These are phyloP conservation scores for Globisporangium radiosum DNA, from an alignment of 352 stramenopile genomes.

Conservation along the genomic window DNA sequence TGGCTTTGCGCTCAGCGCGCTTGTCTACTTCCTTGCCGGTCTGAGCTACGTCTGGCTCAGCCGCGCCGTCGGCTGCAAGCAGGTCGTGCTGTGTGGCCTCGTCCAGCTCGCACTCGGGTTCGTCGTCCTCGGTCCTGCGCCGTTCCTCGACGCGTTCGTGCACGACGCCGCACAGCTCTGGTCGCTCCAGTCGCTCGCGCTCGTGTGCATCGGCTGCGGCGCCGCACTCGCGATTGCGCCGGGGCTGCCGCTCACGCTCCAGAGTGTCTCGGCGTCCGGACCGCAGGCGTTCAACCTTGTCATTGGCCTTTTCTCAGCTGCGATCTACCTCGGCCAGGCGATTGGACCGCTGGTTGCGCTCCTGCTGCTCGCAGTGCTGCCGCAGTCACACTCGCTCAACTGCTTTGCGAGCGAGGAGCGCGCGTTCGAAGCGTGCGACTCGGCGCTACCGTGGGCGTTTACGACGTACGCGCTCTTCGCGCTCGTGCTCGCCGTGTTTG, in stretches of 20 bases:
- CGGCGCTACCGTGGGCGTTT: slow-evolving; percentile 61
- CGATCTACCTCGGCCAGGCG: slow-evolving; percentile 63
- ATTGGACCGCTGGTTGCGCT: slow-evolving; percentile 53
- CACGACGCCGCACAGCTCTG: slow-evolving; percentile 32
- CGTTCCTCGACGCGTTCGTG: slow-evolving; percentile 41
- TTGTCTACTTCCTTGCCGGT: slow-evolving; percentile 62
- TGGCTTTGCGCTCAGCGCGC: slow-evolving; percentile 53
- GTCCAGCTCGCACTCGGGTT: slow-evolving; percentile 42
- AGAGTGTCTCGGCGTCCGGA: slow-evolving; percentile 32
- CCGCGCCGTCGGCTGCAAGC: slow-evolving; percentile 49
- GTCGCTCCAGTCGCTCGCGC: slow-evolving; percentile 39
- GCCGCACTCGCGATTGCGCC: slow-evolving; percentile 52
- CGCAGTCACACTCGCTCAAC: slow-evolving; percentile 29
- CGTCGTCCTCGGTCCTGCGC: slow-evolving; percentile 48
- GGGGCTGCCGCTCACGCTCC: slow-evolving; percentile 49
- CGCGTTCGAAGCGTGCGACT: slow-evolving; percentile 26
- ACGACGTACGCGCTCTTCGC: slow-evolving; percentile 38
- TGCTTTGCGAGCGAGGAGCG: slow-evolving; percentile 23
- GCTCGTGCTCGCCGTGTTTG: slow-evolving; percentile 22
- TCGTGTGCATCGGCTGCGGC: slow-evolving; percentile 53
- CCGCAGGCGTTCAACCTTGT: slow-evolving; percentile 49
- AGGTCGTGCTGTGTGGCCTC: slow-evolving; percentile 54
- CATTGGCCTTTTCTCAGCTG: slow-evolving; percentile 57
- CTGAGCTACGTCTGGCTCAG: slow-evolving; percentile 58
- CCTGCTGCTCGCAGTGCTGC: slow-evolving; percentile 40